Evolutionary conservation across 371 early-diverging fungal species (phyloP), one percentile per base, ranked within the genome.

Genomic region (Capillidium heterosporum): DNA sequence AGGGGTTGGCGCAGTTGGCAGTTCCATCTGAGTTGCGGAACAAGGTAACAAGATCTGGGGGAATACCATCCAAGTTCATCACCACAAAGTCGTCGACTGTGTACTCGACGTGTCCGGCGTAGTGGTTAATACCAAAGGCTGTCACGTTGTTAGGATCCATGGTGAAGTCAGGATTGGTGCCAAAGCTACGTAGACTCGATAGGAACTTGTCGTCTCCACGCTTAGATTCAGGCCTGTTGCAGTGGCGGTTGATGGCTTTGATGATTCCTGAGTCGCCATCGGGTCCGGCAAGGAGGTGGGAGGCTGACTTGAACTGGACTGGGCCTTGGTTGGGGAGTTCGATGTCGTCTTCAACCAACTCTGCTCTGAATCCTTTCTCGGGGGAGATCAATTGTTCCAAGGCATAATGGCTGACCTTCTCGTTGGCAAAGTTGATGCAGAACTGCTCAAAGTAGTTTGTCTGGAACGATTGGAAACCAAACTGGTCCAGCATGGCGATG

Each of bases 11-110:
- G 19, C 62, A 60, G 32, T 60, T 65, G 26, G 67, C 69, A n/a
- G 67, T 63, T 7, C 76, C 68, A 61, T 74, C 80, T 1, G 86
- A 77, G 32, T 80, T 85, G n/a, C 80, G 71, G 62, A 91, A 85
- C 32, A 93, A 65, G 26, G 82, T 73, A 7, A 91, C 76, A 67
- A 92, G 88, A 65, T 95, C 91, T n/a, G 88, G 74, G 21, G 81
- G 72, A 46, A 89, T 66, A 29, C 72, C 65, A 55, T 88, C 87
- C 13, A 51, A 35, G 23, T 57, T 59, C 58, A 21, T 73, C 70
- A 31, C 65, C 66, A 23, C 78, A 61, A 13, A 81, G 57, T 51
- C 51, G 5, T 51, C 32, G 28, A 75, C 70, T 5, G 78, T 60
- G 48, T 78, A 77, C 10, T 68, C 68, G 26, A 65, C 65, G 50